Base-by-base conservation (phyloP, 768 basidiomycete species). In the Auriscalpium vulgare region DNA sequence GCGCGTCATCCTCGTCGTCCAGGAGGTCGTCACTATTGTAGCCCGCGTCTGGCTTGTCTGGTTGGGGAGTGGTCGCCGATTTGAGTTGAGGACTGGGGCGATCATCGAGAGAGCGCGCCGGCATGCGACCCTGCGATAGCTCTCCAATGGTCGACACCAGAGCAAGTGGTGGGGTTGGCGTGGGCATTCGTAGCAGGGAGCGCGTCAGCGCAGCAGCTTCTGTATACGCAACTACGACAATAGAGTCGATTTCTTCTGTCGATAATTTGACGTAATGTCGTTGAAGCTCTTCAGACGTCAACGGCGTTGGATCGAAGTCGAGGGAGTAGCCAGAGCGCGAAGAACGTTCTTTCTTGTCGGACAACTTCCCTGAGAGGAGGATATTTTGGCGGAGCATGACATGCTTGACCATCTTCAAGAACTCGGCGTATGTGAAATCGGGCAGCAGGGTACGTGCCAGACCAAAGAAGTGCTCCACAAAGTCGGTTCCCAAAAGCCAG, bases 381-480 rank as follows among this genome's bases (percentile, higher is more conserved):
- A 69, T 63, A 0, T 54, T 55, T 47, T 69, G 68, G 1, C 66
- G 52, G 1, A 67, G 57, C 65, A 63, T 61, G 5, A 67, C 57
- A 54, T 69, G 68, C 46, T 65, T 59, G 11, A 65, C 57, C 2
- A 69, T 58, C 40, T 64, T 64, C 1, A 68, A 21, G 45, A 69
- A 59, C 51, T 69, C 67, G 0, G 60, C 57, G 37, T 63, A 69
- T 2, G 66, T 63, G 52, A 69, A 69, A 44, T 69, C 63, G 2
- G 68, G 66, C 8, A 69, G 54, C 44, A 69, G 54, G 50, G 62
- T 58, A 3, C 63, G 59, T 0, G 66, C 65, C 3, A 68, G 57
- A 0, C 67, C 66, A 47, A 67, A 69, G 62, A 69, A 67, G 38
- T 67, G 66, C 52, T 69, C 66, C 8, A 69, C 62, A 29, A 66